Percentiles rank a stretch among this genome's conserved stretches.
phyloP scores from a whole-genome alignment of 2,329 filamentous ascomycete genomes.

The Ampelomyces quisqualis region DNA sequence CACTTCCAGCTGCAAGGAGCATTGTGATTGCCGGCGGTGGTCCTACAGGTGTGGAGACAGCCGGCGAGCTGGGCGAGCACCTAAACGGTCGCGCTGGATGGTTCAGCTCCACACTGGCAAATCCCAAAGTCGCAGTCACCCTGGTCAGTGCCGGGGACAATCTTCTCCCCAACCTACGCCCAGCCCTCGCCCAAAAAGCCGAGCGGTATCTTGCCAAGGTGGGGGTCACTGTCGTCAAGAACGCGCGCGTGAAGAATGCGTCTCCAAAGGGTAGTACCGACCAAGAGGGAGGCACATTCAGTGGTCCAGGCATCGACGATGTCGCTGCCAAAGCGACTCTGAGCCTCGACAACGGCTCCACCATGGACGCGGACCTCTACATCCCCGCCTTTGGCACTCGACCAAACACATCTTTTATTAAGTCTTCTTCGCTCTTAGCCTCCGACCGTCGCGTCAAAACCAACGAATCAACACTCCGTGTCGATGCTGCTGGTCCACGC shows the following conservation, averaged over 20 bases:
- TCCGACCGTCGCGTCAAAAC: constrained; percentile 26
- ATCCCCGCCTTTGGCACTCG: constrained; percentile 39
- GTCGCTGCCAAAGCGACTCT: constrained; percentile 41
- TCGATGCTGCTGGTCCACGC: constrained; percentile 20
- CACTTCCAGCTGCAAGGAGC: constrained; percentile 31
- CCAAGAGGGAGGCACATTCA: too few species aligned
- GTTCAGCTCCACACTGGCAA: too few species aligned
- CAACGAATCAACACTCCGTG: constrained; percentile 32
- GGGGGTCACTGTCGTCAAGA: too few species aligned
- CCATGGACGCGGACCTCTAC: constrained; percentile 39
- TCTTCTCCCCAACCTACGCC: constrained; percentile 34
- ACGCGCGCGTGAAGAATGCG: too few species aligned
- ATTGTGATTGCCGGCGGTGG: constrained; percentile 44
- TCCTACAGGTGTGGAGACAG: constrained; percentile 40
- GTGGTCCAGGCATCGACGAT: constrained; percentile 52
- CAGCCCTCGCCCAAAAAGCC: constrained; percentile 29
- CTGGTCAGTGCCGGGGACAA: constrained; percentile 34
- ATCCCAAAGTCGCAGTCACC: constrained; percentile 41
- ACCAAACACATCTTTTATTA: constrained; percentile 38
- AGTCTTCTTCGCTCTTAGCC: constrained; percentile 24
- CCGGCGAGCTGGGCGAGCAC: constrained; percentile 50
- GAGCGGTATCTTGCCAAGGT: too few species aligned
- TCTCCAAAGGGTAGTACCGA: too few species aligned
- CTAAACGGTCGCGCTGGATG: constrained; percentile 51
- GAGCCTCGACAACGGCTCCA: too few species aligned